Evolutionary conservation across 306 rosid genomes (phyloP), one percentile per base, ranked within the genome.

Genomic region (Geum urbanum): DNA sequence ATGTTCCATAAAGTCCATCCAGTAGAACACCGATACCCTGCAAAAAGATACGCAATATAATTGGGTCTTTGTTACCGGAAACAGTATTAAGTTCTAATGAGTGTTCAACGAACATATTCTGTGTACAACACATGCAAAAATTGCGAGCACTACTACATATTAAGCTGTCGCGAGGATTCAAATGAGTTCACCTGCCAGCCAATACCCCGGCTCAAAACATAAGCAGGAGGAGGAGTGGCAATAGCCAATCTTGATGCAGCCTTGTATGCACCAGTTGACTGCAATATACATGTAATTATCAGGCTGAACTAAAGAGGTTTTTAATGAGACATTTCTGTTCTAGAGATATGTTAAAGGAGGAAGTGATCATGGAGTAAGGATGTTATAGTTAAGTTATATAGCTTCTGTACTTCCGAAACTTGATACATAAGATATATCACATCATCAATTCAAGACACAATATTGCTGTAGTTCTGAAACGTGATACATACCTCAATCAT

Each of bases 181-280:
- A 63, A 57, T 18, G 9, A 67, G 69, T 74, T 79, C 53, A 94
- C 98, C 95, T 94, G 98, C 98, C 98, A 94, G 61, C 98, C 98
- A 47, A 94, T 94, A 79, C 98, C 98, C 58, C 98, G 86, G 83
- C 98, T 94, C 84, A 94, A 81, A 61, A 94, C 98, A 74, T 90
- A 87, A 61, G 98, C 96, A 50, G 98, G 98, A 66, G 98, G 98
- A 48, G 98, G 98, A 43, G 98, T 94, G 39, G 98, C 98, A 48
- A 90, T 94, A 0, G 98, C 98, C 81, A 94, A 71, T 59, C 98
- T 91, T 58, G 98, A 83, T 2, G 98, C 97, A 4, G 96, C 97
- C 81, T 82, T 81, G 86, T 90, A 94, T 51, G 98, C 95, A 39
- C 82, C 98, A 32, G 98, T 94, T 51, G 98, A 94, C 98, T 94